Evolutionary conservation across 148 eudicot genomes (phyloP).

Genomic region (Amaranthus hypochondriacus): DNA sequence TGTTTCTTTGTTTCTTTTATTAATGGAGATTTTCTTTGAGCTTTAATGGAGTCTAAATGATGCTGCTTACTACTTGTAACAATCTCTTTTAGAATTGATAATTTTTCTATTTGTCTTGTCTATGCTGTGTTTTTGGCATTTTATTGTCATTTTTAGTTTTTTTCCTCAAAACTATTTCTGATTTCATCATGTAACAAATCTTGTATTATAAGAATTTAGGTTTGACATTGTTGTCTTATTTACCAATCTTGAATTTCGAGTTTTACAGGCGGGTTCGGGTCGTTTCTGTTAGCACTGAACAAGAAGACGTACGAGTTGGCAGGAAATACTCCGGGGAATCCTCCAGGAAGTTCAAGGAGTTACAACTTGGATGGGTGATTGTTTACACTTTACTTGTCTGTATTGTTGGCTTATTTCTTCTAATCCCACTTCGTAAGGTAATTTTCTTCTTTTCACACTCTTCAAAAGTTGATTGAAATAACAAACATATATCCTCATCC

Average conservation of each 20-base stretch:
- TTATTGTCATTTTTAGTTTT: too few relatives aligned
- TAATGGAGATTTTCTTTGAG: too few relatives aligned
- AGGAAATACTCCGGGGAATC: slow-evolving; percentile 18
- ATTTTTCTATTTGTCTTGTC: too few relatives aligned
- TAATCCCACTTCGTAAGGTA: slow-evolving; percentile 39
- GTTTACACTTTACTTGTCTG: slow-evolving; percentile 26
- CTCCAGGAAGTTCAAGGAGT: slow-evolving; percentile 32
- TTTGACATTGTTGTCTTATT: too few relatives aligned
- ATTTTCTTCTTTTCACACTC: neutral
- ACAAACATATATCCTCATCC: neutral
- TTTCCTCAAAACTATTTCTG: too few relatives aligned
- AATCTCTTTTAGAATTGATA: neutral
- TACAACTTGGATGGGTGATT: slow-evolving; percentile 33
- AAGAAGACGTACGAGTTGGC: slow-evolving; percentile 29
- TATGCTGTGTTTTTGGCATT: too few relatives aligned
- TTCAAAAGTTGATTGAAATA: neutral
- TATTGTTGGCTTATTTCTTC: slow-evolving; percentile 32
- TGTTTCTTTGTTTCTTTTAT: too few relatives aligned
- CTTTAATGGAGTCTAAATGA: too few relatives aligned
- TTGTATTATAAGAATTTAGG: too few relatives aligned
- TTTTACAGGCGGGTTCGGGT: slow-evolving; percentile 20
- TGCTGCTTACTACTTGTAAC: too few relatives aligned
- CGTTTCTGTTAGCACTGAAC: slow-evolving; percentile 22
- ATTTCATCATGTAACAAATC: too few relatives aligned
- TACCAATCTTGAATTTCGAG: neutral